Evolutionary conservation across 1,284 basidiomycete species (phyloP).

Genomic region (Xanthoconium separans): DNA sequence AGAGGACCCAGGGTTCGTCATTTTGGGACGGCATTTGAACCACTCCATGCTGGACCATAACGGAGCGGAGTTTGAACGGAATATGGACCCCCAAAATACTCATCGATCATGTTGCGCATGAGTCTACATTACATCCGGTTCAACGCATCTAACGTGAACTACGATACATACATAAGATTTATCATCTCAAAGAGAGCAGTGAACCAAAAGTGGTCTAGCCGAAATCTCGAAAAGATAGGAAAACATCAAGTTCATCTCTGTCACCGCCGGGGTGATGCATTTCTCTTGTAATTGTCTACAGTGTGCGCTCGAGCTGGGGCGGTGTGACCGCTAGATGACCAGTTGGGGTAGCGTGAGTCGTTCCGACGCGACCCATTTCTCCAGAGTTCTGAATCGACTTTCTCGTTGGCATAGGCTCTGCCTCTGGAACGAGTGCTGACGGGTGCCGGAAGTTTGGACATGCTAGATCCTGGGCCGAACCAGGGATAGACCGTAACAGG

Average conservation of each 20-base stretch:
- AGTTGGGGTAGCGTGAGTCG: constrained; percentile 32
- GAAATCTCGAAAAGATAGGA: constrained; percentile 2
- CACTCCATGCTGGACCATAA: background rate
- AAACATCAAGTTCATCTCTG: constrained; percentile 9
- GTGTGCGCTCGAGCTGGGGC: constrained; percentile 36
- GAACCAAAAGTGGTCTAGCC: constrained; percentile 9
- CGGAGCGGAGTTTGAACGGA: constrained; percentile 23
- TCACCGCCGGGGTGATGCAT: constrained; percentile 49
- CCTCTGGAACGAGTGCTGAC: constrained; percentile 34
- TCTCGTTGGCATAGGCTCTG: constrained; percentile 24
- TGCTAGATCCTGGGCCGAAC: constrained; percentile 50
- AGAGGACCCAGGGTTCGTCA: constrained; percentile 1
- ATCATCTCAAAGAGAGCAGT: constrained; percentile 1
- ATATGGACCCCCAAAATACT: background rate
- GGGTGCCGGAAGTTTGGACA: constrained; percentile 36
- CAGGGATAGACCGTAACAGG: constrained; percentile 72
- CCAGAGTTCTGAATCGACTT: constrained; percentile 28
- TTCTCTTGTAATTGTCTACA: constrained; percentile 40
- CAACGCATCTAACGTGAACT: constrained; percentile 10
- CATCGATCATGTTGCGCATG: background rate
- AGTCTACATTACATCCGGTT: constrained; percentile 18
- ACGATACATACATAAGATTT: constrained; percentile 11
- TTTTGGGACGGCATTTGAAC: constrained; percentile 16
- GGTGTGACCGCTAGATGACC: constrained; percentile 29
- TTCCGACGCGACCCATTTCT: constrained; percentile 18